Base-by-base conservation (phyloP, 2,329 filamentous ascomycete genomes). In the Beauveria brongniartii region DNA sequence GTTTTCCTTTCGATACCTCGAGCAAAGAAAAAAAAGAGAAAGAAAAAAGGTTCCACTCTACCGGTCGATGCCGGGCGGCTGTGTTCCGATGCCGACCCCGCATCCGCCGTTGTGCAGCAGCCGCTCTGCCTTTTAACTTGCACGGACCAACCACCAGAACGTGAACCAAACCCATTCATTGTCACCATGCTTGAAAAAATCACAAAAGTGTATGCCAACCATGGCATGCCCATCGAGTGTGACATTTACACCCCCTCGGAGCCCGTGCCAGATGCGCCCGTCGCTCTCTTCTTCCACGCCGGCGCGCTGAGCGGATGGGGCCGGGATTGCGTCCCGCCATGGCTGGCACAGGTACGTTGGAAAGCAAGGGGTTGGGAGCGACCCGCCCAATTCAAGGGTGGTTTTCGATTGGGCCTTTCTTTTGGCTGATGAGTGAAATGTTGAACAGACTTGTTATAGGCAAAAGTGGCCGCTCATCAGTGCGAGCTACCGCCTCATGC, bases 211-310 rank as follows among this genome's bases (percentile, higher is more conserved):
- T 74, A 68, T 55, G 72, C 70, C 56, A 63, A 64, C 26, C 72
- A 73, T 57, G 65, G 63, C 47, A 64, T 74, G 22, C 67, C 72
- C 12, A 67, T 75, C 24, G 65, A 73, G 56, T 74, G 73, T 64
- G 73, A 74, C 65, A 63, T 75, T 40, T 75, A 74, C 64, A 63
- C 68, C 9, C 63, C 63, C 16, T 55, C 55, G 5, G 65, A 67
- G 63, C 68, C 67, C 28, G 64, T 68, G 2, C 28, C 63, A 22
- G 60, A 64, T 50, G 61, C 64, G 1, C 70, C 71, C 5, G 69
- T 72, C n/a, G 67, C 74, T 30, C 65, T 75, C 20, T 75, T 72
- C 65, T 75, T 75, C 61, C 73, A 75, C 37, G 67, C 72, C 0
- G 73, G 73, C 18, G 72, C 72, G 0, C 67, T 74, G 6, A 67